Evolutionary conservation across 495 filamentous ascomycete genomes (phyloP).

Genomic region (Aspergillus nidulans): DNA sequence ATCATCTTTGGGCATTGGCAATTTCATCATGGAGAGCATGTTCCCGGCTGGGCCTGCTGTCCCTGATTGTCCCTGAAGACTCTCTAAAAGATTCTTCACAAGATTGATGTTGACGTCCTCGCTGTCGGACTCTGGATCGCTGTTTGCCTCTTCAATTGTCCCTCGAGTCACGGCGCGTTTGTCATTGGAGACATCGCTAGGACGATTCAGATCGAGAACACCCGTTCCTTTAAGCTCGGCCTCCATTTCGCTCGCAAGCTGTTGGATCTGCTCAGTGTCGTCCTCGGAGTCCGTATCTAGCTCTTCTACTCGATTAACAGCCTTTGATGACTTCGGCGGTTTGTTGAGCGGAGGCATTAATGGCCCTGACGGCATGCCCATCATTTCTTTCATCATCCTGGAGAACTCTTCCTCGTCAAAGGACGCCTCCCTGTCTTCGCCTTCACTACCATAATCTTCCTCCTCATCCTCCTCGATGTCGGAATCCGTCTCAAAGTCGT

Average conservation of each 20-base stretch:
- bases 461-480: conserved; percentile 60
- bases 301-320: conserved; percentile 41
- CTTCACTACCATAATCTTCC: conserved; percentile 49
- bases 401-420: conserved; percentile 85
- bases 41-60: conserved; percentile 82
- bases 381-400: conserved; percentile 91
- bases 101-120: conserved; percentile 81
- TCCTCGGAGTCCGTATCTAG: conserved; percentile 46
- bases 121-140: conserved; percentile 37
- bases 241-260: conserved; percentile 75
- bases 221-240: conserved; percentile 73
- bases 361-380: conserved; percentile 65
- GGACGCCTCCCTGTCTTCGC: conserved; percentile 70
- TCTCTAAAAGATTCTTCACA: conserved; percentile 86
- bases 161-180: conserved; percentile 20
- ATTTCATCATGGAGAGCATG: conserved; percentile 77
- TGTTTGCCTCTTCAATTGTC: conserved; percentile 8
- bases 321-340: conserved; percentile 17
- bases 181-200: conserved; percentile 5
- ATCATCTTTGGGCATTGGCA: conserved; percentile 76
- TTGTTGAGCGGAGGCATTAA: conserved; percentile 24
- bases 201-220: conserved; percentile 60
- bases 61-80: conserved; percentile 83
- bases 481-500: conserved; percentile 55
- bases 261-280: conserved; percentile 65